Percentiles rank a stretch among this genome's conserved stretches.
These are phyloP conservation scores for Gaeumannomyces tritici DNA, from an alignment of 2,329 filamentous ascomycete genomes.

Conservation along the genomic window DNA sequence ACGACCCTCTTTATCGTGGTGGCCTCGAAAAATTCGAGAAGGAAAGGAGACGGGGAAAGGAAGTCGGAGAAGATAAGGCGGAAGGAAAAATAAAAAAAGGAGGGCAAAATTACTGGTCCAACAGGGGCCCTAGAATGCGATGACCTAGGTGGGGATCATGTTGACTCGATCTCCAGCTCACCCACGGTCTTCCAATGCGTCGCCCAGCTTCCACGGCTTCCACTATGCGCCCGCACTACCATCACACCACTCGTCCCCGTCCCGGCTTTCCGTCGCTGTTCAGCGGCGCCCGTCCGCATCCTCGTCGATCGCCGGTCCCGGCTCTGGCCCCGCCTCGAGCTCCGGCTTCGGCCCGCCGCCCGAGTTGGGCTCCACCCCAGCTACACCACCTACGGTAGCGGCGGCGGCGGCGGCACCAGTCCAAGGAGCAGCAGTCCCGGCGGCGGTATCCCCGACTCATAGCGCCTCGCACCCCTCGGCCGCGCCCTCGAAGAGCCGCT, in stretches of 20 bases:
- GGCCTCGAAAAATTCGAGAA: neutral
- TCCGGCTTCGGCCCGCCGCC: slow-evolving; percentile 17
- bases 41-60: neutral
- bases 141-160: slow-evolving; percentile 37
- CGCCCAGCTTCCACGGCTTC: slow-evolving; percentile 32
- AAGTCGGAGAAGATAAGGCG: neutral
- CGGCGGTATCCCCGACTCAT: neutral
- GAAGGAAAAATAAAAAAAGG: neutral
- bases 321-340: neutral
- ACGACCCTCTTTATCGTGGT: neutral
- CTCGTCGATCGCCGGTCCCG: slow-evolving; percentile 1
- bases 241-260: slow-evolving; percentile 20
- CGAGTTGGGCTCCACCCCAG: slow-evolving; percentile 8
- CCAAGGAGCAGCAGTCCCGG: slow-evolving; percentile 1
- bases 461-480: slow-evolving; percentile 6
- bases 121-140: slow-evolving; percentile 12
- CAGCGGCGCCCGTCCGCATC: slow-evolving; percentile 8
- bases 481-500: slow-evolving; percentile 22
- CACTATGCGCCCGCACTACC: slow-evolving; percentile 36
- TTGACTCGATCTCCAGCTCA: slow-evolving; percentile 48
- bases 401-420: slow-evolving; percentile 1
- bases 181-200: slow-evolving; percentile 40
- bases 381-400: neutral
- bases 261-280: slow-evolving; percentile 21
- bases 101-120: neutral